Evolutionary conservation across 176 grass and related monocot genomes (phyloP), one percentile per base, ranked within the genome.

Genomic region (Pontederia crassipes): DNA sequence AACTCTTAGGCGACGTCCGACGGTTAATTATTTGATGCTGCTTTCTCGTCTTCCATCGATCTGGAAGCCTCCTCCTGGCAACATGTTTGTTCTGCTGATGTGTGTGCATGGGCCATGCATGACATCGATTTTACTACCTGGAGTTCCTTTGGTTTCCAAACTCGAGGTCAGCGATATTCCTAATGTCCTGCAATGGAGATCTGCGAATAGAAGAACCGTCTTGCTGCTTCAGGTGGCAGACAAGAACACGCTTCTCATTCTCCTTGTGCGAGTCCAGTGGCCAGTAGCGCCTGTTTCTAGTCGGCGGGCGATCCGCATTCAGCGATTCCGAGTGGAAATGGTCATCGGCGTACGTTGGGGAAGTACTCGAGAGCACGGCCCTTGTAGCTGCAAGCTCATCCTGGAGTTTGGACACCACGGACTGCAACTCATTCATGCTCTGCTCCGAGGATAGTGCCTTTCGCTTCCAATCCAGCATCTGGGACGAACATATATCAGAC

Each of bases 391-490:
- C 58, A 11, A 96, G 65, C 78, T 83, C 81, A 65, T 78, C 77
- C 65, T 90, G 73, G 24, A 90, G 87, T 71, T 96, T 81, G 1
- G 70, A 71, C 2, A 90, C 55, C 65, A 77, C 70, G 51, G 68
- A 81, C 71, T 80, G 61, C 48, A 90, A 65, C 40, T 90, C 81
- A 7, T 84, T 76, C 2, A 69, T 70, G 1, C 72, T 80, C 9
- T 80, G 70, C 48, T 90, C 91, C 0, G 78, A 90, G 11, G 59
- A 63, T 58, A 49, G 75, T 35, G 81, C 81, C 45, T 59, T 74
- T 18, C 67, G 73, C 68, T 96, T 90, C 91, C 91, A 90, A 69
- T 96, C 83, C 52, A 82, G 55, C 59, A 82, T 77, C 91, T 96
- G 81, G 12, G 63, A 54, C 11, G 32, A 64, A 17, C 28, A 46